phyloP scores from a whole-genome alignment of 2,329 filamentous ascomycete genomes.

The Ascocoryne sarcoides region DNA sequence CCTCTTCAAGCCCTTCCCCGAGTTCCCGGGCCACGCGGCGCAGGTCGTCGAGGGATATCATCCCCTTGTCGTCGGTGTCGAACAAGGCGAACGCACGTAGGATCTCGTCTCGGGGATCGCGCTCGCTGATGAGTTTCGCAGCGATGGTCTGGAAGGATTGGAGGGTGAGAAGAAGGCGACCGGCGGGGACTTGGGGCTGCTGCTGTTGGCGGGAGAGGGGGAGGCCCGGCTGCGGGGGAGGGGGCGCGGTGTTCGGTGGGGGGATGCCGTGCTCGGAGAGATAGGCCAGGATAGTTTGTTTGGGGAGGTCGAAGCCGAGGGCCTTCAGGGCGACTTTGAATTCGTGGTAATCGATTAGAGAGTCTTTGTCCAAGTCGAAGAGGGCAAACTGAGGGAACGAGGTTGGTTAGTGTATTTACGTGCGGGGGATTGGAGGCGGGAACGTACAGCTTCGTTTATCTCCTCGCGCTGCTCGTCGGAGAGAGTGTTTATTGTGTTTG shows the following conservation, averaged over 20 bases:
- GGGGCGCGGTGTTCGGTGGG: slow-evolving; percentile 33
- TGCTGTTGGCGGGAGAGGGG: not conserved
- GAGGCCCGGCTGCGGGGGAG: slow-evolving; percentile 34
- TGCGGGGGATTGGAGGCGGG: not conserved
- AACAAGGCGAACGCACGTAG: slow-evolving; percentile 87
- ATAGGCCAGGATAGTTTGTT: slow-evolving; percentile 72
- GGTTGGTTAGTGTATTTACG: not conserved
- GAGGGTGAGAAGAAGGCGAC: slow-evolving; percentile 57
- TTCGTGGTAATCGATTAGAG: slow-evolving; percentile 93
- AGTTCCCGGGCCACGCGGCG: slow-evolving; percentile 80
- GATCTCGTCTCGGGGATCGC: slow-evolving; percentile 88
- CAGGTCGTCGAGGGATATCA: slow-evolving; percentile 83
- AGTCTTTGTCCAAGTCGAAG: slow-evolving; percentile 95
- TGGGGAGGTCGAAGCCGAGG: slow-evolving; percentile 84
- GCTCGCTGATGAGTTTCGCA: slow-evolving; percentile 67
- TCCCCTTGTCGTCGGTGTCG: slow-evolving; percentile 84
- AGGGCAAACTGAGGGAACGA: slow-evolving; percentile 63
- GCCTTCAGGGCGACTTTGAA: slow-evolving; percentile 94
- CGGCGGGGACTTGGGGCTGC: slow-evolving; percentile 40
- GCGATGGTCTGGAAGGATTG: slow-evolving; percentile 67
- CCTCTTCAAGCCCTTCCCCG: slow-evolving; percentile 85
- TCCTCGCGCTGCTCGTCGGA: slow-evolving; percentile 87
- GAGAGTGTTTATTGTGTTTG: slow-evolving; percentile 36
- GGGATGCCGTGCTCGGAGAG: slow-evolving; percentile 74
- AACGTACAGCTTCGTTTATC: slow-evolving; percentile 81